Base-by-base conservation (phyloP, 768 basidiomycete genomes). In the Boletus insuetus region DNA sequence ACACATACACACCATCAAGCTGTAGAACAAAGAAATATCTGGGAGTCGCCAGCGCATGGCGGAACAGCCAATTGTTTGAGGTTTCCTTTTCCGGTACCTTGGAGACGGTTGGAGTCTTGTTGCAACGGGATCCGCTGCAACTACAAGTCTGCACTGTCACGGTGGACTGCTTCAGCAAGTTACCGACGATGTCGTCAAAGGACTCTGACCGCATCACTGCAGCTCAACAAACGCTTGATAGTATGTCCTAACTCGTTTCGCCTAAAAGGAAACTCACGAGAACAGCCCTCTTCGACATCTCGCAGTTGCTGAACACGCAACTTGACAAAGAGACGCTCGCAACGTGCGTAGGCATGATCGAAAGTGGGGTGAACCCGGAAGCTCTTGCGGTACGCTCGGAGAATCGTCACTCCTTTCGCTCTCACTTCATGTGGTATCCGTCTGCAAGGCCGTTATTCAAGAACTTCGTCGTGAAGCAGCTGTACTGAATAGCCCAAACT, bases 261-360 rank as follows among this genome's bases (percentile, higher is more conserved):
- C n/a, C 8, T 20, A 6, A 38, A 52, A 32, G 26, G 43, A 19
- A 35, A 59, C 57, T 54, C 54, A 60, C 57, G 46, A 52, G 48
- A 38, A 31, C 59, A 96, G 94, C 89, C 59, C 78, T 96, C 24
- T 81, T 86, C 65, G 92, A 94, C 56, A 89, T 96, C 52, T 93
- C 94, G 19, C 91, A 94, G 72, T 73, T 95, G 44, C 74, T 96
- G 47, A 89, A 94, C 59, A 94, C 94, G 0, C 83, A 87, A 54
- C 79, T 96, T 40, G 92, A 95, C 74, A 91, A 89, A 64, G 89
- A 93, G 67, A 91, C 91, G 3, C 81, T 96, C n/a, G 91, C 89
- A 35, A 94, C 89, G 24, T 96, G 94, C 69, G 85, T 96, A 22
- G 82, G 86, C 39, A 86, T 96, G 87, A 93, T 96, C 62, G 94